Conservation (phyloP, 176 grass and related monocot genomes). For the Saccharum spontaneum region DNA sequence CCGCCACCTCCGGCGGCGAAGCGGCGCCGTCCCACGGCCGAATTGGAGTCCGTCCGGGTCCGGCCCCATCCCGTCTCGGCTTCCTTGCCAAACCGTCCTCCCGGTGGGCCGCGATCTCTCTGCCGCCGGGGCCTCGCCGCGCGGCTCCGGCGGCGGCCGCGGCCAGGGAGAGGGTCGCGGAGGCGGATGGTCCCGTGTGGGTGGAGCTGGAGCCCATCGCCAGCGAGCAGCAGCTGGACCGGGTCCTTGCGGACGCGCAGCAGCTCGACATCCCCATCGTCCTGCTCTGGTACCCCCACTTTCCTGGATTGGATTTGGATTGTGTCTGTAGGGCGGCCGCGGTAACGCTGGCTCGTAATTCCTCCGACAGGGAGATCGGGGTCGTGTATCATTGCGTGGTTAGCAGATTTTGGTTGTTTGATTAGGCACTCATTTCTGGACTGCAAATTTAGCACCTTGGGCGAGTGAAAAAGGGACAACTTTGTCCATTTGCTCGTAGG, state of each 20-base stretch:
- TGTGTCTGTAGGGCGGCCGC: background rate
- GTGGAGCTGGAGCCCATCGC: conserved; percentile 65
- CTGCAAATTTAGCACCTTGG: background rate
- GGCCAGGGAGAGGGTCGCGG: conserved; percentile 17
- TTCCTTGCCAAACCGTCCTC: conserved; percentile 25
- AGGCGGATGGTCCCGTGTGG: conserved; percentile 43
- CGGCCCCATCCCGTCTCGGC: background rate
- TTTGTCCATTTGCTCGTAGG: conserved; percentile 12
- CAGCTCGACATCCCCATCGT: conserved; percentile 58
- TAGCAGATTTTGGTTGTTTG: background rate
- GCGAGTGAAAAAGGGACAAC: background rate
- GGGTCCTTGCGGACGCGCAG: conserved; percentile 63
- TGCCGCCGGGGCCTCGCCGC: conserved; percentile 8
- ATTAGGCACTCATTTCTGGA: background rate
- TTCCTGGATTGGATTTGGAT: background rate
- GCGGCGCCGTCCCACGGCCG: background rate
- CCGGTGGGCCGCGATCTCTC: conserved; percentile 29
- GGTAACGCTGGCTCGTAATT: background rate
- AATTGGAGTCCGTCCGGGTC: background rate
- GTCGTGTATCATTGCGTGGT: background rate
- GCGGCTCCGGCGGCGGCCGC: conserved; percentile 14
- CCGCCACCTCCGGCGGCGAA: background rate
- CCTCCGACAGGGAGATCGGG: background rate
- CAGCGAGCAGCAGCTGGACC: conserved; percentile 70
- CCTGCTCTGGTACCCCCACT: conserved; percentile 58